phyloP scores from a whole-genome alignment of 1,139 yeast species.

The Yamadazyma conglobata region DNA sequence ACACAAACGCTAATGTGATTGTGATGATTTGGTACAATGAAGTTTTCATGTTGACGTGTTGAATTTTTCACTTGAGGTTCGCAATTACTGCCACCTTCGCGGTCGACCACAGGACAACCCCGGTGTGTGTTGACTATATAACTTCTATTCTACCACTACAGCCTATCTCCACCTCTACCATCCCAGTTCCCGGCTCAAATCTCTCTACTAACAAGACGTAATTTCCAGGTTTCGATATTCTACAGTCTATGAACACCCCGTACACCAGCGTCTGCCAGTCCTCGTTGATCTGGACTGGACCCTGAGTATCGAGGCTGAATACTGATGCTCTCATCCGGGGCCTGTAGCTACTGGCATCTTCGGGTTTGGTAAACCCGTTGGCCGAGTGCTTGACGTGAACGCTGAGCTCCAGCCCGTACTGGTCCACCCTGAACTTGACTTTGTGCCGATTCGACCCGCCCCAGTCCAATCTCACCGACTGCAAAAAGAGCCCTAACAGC shows the following conservation, averaged over 20 bases:
- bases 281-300: constrained; percentile 32
- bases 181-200: constrained; percentile 46
- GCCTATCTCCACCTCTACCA: constrained; percentile 37
- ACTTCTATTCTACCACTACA: constrained; percentile 3
- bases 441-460: constrained; percentile 34
- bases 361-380: constrained; percentile 18
- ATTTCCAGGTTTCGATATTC: constrained; percentile 24
- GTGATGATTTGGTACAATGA: constrained; percentile 12
- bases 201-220: constrained; percentile 45
- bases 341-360: constrained; percentile 26
- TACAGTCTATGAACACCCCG: constrained; percentile 42
- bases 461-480: constrained; percentile 32
- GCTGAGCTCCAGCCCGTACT: constrained; percentile 21
- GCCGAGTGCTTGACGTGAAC: constrained; percentile 25
- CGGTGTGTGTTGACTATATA: too few species aligned
- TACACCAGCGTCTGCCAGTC: constrained; percentile 41
- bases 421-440: constrained; percentile 20
- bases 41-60: constrained; percentile 24
- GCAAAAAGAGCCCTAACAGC: constrained; percentile 35
- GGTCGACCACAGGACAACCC: too few species aligned
- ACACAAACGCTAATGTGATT: constrained; percentile 13
- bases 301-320: constrained; percentile 27
- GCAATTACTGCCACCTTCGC: too few species aligned
- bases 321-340: constrained; percentile 45
- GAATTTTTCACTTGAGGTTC: constrained; percentile 1